phyloP scores from a whole-genome alignment of 352 stramenopile species.

The Aphanomyces cochlioides region DNA sequence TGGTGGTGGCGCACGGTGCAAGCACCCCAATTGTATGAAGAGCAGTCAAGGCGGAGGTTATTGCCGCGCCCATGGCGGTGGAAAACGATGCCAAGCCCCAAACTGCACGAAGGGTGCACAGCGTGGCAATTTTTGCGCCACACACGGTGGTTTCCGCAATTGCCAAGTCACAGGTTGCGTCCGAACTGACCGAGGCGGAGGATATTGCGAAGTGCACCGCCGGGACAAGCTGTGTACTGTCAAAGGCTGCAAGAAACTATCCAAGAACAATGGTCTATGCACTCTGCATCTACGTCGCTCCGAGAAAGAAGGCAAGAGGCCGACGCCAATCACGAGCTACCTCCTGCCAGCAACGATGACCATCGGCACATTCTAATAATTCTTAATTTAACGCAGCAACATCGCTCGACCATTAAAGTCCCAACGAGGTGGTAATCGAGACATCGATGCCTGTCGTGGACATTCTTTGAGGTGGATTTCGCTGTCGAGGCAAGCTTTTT shows the following conservation, averaged over 20 bases:
- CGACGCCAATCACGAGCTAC: not conserved
- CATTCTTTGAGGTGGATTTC: too few relatives aligned
- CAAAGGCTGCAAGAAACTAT: slow-evolving; percentile 84
- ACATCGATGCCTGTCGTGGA: too few relatives aligned
- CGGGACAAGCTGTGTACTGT: slow-evolving; percentile 76
- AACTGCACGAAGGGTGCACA: slow-evolving; percentile 82
- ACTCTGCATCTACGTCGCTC: slow-evolving; percentile 83
- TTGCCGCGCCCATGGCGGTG: slow-evolving; percentile 78
- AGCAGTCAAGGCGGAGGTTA: slow-evolving; percentile 77
- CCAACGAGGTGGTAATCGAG: not conserved
- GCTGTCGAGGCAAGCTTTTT: too few relatives aligned
- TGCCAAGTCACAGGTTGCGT: slow-evolving; percentile 82
- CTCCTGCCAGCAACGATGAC: not conserved
- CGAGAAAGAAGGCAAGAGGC: slow-evolving; percentile 15
- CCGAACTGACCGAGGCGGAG: slow-evolving; percentile 73
- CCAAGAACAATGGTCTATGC: slow-evolving; percentile 83
- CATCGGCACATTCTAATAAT: not conserved
- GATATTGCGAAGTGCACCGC: slow-evolving; percentile 83
- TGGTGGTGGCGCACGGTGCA: slow-evolving; percentile 74
- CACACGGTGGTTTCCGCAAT: slow-evolving; percentile 79
- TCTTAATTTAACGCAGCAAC: not conserved
- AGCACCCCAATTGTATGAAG: slow-evolving; percentile 71
- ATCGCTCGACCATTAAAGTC: slow-evolving; percentile 17
- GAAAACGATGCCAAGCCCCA: slow-evolving; percentile 73
- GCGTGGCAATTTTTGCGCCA: slow-evolving; percentile 64